Evolutionary conservation across 1,284 basidiomycete genomes (phyloP), one percentile per base, ranked within the genome.

Genomic region (Cryptococcus sp.): DNA sequence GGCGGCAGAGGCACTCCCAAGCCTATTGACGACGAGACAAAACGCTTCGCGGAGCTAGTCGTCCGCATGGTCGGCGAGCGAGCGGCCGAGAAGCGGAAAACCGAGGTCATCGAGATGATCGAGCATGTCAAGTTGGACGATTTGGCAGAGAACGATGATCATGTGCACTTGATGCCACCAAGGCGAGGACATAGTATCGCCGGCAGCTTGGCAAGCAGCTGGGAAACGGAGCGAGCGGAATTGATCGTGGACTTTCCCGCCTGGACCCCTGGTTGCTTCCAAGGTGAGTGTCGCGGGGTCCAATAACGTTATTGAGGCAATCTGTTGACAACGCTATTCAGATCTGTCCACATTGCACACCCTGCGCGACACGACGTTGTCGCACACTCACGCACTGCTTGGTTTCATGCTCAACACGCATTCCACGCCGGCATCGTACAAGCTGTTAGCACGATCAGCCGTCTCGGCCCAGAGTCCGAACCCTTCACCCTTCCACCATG

Each of bases 181-280:
- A 22, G 46, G 35, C 59, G 56, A 39, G 41, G 56, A 44, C 59
- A 41, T 50, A 62, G 54, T 53, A 57, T 47, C 39, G 61, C 47
- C 3, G 65, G 62, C 3, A 70, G 68, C 53, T 25, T 69, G 25
- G 54, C 51, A 5, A 68, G 65, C 7, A 72, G 71, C 47, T 71
- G 70, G 59, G 71, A 73, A 62, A 66, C 61, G 35, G 66, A 69
- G 47, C 60, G 65, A 42, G 71, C 73, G 47, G 76, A 79, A 59
- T 66, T 79, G 53, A 69, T 76, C 27, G 78, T 79, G 40, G 76
- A 79, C 65, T 67, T 77, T 25, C 78, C 78, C 7, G 74, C 77
- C 6, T 79, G 78, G 78, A 69, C 64, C 53, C 69, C 70, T 5
- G 76, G 75, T 23, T 75, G 75, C 66, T 79, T 76, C 60, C 70